Evolutionary conservation across 2,329 filamentous ascomycete genomes (phyloP).

Genomic region (Ascochyta clinopodiicola): DNA sequence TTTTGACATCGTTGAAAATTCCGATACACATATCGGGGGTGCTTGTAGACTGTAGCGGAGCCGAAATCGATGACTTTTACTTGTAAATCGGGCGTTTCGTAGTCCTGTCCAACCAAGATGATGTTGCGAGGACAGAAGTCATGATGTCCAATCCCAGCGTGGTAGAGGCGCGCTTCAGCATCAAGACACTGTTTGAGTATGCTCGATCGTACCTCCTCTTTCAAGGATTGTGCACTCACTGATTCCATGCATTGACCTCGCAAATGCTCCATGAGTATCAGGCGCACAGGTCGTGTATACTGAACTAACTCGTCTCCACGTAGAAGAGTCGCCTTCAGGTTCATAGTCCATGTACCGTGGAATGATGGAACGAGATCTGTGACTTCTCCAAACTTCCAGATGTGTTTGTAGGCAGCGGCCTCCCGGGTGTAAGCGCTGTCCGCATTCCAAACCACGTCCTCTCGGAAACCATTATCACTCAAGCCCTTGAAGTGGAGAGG

Average conservation of each 20-base stretch:
- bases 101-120: slow-evolving; percentile 1
- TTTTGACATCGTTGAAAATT: too few relatives aligned
- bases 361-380: neutral
- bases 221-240: neutral
- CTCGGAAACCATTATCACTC: too few relatives aligned
- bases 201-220: neutral
- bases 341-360: neutral
- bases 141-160: slow-evolving; percentile 7
- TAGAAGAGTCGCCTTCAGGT: neutral
- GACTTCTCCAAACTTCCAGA: neutral
- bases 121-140: slow-evolving; percentile 19
- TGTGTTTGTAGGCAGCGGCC: neutral
- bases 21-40: too few relatives aligned
- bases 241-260: neutral
- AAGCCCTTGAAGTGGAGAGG: neutral
- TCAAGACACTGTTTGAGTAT: neutral
- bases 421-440: neutral
- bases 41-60: neutral
- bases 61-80: neutral
- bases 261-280: neutral
- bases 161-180: neutral
- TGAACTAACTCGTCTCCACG: neutral
- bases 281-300: neutral
- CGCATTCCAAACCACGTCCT: neutral
- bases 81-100: neutral